Conservation (phyloP, 192 early-diverging fungal genomes). For the Neocallimastix lanati region DNA sequence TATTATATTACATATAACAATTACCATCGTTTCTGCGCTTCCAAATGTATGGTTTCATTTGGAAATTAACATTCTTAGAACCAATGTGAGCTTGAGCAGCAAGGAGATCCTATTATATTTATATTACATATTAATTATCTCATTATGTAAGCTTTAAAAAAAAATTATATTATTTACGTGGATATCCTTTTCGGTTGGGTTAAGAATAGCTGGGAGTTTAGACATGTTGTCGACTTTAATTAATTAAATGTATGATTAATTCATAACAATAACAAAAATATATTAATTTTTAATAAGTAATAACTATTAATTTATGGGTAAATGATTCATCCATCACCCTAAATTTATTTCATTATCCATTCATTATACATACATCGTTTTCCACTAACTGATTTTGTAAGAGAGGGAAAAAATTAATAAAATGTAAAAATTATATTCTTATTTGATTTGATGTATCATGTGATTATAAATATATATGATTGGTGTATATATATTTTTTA, state of each 20-base stretch:
- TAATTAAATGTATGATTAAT: background rate
- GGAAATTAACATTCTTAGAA: constrained; percentile 73
- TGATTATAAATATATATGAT: background rate
- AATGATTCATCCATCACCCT: background rate
- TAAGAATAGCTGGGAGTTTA: constrained; percentile 40
- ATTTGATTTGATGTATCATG: background rate
- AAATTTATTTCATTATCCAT: background rate
- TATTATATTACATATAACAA: background rate
- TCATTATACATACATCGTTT: background rate
- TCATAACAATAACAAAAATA: no score
- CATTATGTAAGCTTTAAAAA: no score
- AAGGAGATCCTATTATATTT: background rate
- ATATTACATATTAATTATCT: no score
- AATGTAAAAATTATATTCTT: background rate
- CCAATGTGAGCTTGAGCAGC: background rate
- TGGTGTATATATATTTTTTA: background rate
- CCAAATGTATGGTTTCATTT: constrained; percentile 90
- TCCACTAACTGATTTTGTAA: background rate
- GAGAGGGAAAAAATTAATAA: background rate
- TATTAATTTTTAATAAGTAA: no score
- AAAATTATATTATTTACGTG: background rate
- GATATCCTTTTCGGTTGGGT: constrained; percentile 7
- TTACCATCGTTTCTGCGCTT: constrained; percentile 92
- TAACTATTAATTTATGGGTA: no score
- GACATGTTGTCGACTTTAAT: constrained; percentile 18